Evolutionary conservation across 2,329 filamentous ascomycete species (phyloP), one percentile per base, ranked within the genome.

Genomic region (Neoscytalidium dimidiatum): DNA sequence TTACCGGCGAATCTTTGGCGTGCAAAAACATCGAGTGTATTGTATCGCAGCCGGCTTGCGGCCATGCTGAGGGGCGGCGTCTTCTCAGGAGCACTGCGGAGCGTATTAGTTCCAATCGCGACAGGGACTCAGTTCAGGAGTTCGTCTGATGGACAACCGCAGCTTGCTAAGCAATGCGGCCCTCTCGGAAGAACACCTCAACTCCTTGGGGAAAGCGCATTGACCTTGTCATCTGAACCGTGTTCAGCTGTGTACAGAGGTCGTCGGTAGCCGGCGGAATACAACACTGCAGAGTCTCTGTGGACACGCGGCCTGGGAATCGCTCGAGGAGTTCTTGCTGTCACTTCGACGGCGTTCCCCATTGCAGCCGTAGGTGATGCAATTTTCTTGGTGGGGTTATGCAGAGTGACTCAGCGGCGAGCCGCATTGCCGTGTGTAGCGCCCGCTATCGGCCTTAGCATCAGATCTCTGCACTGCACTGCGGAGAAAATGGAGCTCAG

Each of bases 21-120:
- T 4, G 82, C 84, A 73, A 85, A 85, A 63, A 85, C 83, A 67
- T 81, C 75, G 33, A 82, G 67, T 7, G 79, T 82, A 6, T 72
- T 70, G 66, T 75, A 79, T 14, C 74, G 68, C 52, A 77, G 72
- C 41, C 28, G 46, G 28, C 14, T 41, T 4, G 51, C 62, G 29
- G 52, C 38, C 64, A 64, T 66, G 29, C 14, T 29, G 46, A n/a
- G 17, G 5, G 21, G 31, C 21, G 19, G 7, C 52, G 35, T 11
- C 35, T 5, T 29, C 33, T 38, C 5, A 23, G 13, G 7, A 35
- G 21, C 35, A 14, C 52, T 58, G 28, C 6, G 23, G 35, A 26
- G 7, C n/a, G 38, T 31, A 8, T 60, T 46, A 60, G 38, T 48
- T 46, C 11, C 43, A 11, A 7, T 19, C 28, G 17, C n/a, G 23